Conservation (phyloP, 1,284 basidiomycete species). For the Gymnopus androsaceus region DNA sequence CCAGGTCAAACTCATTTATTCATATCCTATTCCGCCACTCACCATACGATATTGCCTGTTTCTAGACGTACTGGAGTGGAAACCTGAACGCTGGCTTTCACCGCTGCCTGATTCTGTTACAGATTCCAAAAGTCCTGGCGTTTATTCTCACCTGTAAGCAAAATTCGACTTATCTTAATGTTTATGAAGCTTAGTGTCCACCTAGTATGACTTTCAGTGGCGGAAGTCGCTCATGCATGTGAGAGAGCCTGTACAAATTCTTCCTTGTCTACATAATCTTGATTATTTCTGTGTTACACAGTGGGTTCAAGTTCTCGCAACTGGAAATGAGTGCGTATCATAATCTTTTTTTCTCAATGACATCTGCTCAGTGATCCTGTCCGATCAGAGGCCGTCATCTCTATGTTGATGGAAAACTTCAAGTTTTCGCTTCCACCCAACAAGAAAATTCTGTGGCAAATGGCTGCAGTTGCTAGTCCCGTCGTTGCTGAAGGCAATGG, state of each 20-base stretch:
- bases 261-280: background rate
- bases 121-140: slow-evolving; percentile 22
- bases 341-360: background rate
- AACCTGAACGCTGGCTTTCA: slow-evolving; percentile 27
- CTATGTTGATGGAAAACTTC: slow-evolving; percentile 22
- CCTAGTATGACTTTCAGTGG: slow-evolving; percentile 27
- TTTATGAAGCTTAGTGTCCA: background rate
- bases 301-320: slow-evolving; percentile 31
- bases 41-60: background rate
- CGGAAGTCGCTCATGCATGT: slow-evolving; percentile 26
- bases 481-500: slow-evolving; percentile 18
- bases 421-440: slow-evolving; percentile 25
- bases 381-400: slow-evolving; percentile 26
- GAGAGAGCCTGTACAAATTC: background rate
- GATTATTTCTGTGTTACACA: background rate
- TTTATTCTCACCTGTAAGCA: slow-evolving; percentile 26
- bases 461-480: slow-evolving; percentile 24
- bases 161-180: background rate
- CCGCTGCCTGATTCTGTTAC: slow-evolving; percentile 21
- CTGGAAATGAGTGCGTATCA: slow-evolving; percentile 30
- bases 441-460: slow-evolving; percentile 27
- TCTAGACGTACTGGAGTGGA: slow-evolving; percentile 25
- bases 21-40: no score
- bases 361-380: background rate
- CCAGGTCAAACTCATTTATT: background rate